Evolutionary conservation across 1,139 yeast genomes (phyloP).

Genomic region (Magnusiomyces clavatus): DNA sequence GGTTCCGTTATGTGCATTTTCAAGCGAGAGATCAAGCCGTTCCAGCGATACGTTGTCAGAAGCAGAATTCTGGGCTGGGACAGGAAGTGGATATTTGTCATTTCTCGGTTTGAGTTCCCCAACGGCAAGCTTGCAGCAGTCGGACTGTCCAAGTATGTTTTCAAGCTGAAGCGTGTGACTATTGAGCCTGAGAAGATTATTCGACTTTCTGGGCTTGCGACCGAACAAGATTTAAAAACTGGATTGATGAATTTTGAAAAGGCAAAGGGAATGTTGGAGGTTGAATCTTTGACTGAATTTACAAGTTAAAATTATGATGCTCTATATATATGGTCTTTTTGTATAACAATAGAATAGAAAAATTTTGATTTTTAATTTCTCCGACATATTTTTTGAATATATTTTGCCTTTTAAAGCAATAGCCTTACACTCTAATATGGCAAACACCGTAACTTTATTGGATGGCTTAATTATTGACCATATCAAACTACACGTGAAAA

Average conservation of each 20-base stretch:
- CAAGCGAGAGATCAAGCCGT: slow-evolving; percentile 64
- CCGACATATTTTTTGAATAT: too few relatives aligned
- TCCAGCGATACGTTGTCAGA: slow-evolving; percentile 47
- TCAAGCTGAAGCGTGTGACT: slow-evolving; percentile 66
- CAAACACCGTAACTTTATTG: too few relatives aligned
- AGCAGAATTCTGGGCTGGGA: slow-evolving; percentile 77
- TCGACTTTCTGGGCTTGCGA: slow-evolving; percentile 47
- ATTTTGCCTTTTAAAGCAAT: too few relatives aligned
- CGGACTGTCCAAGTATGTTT: slow-evolving; percentile 70
- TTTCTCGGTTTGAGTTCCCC: slow-evolving; percentile 49
- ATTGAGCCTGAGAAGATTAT: slow-evolving; percentile 57
- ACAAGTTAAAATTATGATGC: too few relatives aligned
- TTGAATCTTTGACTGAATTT: slow-evolving; percentile 26
- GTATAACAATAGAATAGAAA: too few relatives aligned
- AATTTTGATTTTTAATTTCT: too few relatives aligned
- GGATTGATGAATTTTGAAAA: slow-evolving; percentile 35
- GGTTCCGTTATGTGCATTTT: slow-evolving; percentile 66
- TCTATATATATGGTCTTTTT: too few relatives aligned
- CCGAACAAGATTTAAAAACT: slow-evolving; percentile 42
- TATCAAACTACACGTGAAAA: slow-evolving; percentile 9
- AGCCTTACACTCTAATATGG: too few relatives aligned
- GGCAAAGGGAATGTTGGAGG: slow-evolving; percentile 33
- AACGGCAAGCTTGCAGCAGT: slow-evolving; percentile 43
- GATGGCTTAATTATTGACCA: too few relatives aligned
- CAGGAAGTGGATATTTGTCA: slow-evolving; percentile 71